phyloP scores from a whole-genome alignment of 352 stramenopile genomes.

The Phytopythium kandeliae region DNA sequence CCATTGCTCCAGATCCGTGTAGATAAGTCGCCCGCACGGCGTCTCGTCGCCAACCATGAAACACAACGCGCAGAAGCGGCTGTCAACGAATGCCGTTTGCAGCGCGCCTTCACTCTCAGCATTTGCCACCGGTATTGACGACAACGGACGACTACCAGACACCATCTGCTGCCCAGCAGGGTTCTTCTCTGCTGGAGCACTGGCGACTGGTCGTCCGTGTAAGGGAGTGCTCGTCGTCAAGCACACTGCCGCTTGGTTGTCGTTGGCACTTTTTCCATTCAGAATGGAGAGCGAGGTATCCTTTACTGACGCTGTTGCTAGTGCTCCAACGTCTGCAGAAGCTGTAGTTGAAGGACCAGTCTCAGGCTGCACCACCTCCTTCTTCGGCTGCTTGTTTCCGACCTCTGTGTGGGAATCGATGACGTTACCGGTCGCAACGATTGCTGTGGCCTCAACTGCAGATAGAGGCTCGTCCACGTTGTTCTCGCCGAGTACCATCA shows the following conservation, averaged over 20 bases:
- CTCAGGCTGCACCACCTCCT: background rate
- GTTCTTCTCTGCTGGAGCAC: background rate
- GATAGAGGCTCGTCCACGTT: background rate
- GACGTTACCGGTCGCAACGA: background rate
- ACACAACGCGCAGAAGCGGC: constrained; percentile 74
- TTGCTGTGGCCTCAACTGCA: background rate
- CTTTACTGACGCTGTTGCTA: background rate
- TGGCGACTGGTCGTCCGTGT: constrained; percentile 26
- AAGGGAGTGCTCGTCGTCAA: constrained; percentile 42
- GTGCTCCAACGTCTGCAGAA: background rate
- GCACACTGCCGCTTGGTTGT: constrained; percentile 5
- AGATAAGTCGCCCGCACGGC: constrained; percentile 72
- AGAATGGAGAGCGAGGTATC: background rate
- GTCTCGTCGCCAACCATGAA: constrained; percentile 75
- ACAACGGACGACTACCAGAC: background rate
- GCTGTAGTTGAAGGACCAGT: background rate
- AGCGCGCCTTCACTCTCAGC: background rate
- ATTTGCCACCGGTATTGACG: background rate
- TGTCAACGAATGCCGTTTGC: constrained; percentile 35
- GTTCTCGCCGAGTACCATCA: constrained; percentile 17
- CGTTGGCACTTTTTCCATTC: background rate
- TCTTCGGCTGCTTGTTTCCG: background rate
- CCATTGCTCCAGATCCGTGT: constrained; percentile 81
- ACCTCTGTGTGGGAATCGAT: background rate
- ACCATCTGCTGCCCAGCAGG: background rate